Conservation (phyloP, 2,329 filamentous ascomycete species). For the Onygena corvina region DNA sequence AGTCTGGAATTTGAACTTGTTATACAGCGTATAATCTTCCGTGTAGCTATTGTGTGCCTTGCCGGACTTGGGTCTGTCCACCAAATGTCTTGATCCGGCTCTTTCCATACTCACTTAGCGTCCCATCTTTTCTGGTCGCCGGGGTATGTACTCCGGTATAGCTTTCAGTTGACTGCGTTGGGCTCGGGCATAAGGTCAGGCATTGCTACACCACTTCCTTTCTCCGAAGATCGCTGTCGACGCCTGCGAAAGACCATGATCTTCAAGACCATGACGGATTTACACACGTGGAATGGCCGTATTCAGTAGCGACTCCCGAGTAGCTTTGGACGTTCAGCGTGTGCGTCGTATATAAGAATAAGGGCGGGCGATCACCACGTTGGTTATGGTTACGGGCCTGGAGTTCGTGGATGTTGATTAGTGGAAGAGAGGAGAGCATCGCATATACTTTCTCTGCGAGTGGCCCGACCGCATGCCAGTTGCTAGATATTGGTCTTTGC, state of each 20-base stretch:
- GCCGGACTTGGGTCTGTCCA: no score
- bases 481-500: neutral
- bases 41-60: no score
- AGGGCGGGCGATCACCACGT: neutral
- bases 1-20: no score
- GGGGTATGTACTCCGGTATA: no score
- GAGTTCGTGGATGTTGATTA: constrained; percentile 2
- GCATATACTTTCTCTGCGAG: neutral
- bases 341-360: neutral
- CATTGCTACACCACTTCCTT: no score
- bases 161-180: no score
- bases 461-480: neutral
- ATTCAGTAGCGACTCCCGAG: neutral
- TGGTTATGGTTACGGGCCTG: neutral
- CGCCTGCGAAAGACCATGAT: neutral
- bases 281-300: neutral
- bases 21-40: no score
- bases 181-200: no score
- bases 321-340: neutral
- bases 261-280: neutral
- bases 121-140: no score
- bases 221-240: neutral
- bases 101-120: no score
- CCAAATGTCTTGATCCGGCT: no score
- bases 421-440: neutral